Percentiles rank a stretch among this genome's conserved stretches.
Evolutionary conservation across 2,329 filamentous ascomycete genomes (phyloP).

Genomic region (Fusarium armeniacum): DNA sequence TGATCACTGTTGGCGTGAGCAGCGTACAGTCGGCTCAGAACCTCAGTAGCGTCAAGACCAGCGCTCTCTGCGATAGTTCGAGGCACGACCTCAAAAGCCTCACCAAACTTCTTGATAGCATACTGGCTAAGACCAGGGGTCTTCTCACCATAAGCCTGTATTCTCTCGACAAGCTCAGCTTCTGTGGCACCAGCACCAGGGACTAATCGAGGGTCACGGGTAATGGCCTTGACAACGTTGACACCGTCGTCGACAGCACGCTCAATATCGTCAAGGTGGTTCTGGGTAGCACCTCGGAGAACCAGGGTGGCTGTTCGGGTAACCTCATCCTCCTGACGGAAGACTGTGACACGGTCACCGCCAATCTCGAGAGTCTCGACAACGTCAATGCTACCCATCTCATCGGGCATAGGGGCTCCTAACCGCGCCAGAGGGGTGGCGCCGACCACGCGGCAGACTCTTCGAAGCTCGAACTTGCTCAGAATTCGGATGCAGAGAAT

Average conservation of each 20-base stretch:
- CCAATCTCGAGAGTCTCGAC: slow-evolving; percentile 98
- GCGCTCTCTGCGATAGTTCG: slow-evolving; percentile 94
- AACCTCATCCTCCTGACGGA: slow-evolving; percentile 93
- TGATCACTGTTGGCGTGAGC: slow-evolving; percentile 90
- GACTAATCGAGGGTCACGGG: slow-evolving; percentile 89
- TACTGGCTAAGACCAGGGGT: slow-evolving; percentile 95
- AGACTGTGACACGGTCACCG: slow-evolving; percentile 97
- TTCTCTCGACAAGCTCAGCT: slow-evolving; percentile 91
- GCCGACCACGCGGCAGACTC: slow-evolving; percentile 94
- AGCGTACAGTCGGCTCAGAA: slow-evolving; percentile 91
- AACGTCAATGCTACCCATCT: slow-evolving; percentile 95
- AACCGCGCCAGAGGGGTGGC: slow-evolving; percentile 96
- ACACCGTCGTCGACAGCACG: slow-evolving; percentile 97
- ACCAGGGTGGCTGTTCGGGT: slow-evolving; percentile 96
- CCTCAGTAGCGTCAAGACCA: slow-evolving; percentile 96
- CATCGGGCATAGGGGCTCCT: slow-evolving; percentile 98
- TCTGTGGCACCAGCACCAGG: slow-evolving; percentile 96
- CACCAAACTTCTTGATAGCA: slow-evolving; percentile 96
- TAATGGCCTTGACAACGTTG: slow-evolving; percentile 98
- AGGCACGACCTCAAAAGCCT: slow-evolving; percentile 97
- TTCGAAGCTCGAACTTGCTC: slow-evolving; percentile 96
- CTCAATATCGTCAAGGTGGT: slow-evolving; percentile 97
- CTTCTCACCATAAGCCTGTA: slow-evolving; percentile 91
- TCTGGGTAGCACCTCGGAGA: slow-evolving; percentile 94
- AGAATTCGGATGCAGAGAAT: slow-evolving; percentile 97